These are phyloP conservation scores for Claviceps spartinae DNA, from an alignment of 2,329 filamentous ascomycete genomes.

Conservation along the genomic window DNA sequence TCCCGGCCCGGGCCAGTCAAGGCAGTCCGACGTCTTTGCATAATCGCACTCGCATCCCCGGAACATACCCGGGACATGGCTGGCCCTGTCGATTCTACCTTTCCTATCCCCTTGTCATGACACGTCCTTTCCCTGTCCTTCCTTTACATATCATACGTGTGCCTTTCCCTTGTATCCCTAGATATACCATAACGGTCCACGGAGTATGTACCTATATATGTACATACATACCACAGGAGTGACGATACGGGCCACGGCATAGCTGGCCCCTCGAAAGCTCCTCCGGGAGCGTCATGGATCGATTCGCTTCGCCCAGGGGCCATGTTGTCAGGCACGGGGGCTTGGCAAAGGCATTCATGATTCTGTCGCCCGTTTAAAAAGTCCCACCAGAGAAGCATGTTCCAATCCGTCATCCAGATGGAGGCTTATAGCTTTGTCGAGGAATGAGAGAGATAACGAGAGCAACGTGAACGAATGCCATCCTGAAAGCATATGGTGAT, in stretches of 20 bases:
- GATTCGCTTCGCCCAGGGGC: neutral
- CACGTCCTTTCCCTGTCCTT: neutral
- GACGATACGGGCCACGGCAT: neutral
- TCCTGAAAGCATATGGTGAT: too few relatives aligned
- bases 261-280: neutral
- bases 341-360: neutral
- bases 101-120: neutral
- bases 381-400: neutral
- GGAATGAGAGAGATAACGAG: too few relatives aligned
- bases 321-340: neutral
- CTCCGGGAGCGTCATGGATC: neutral
- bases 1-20: neutral
- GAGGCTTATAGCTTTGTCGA: neutral
- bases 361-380: too few relatives aligned
- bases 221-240: neutral
- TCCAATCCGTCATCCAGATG: neutral
- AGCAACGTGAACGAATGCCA: too few relatives aligned
- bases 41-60: slow-evolving; percentile 1
- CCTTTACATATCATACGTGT: too few relatives aligned
- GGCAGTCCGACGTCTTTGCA: neutral
- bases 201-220: too few relatives aligned
- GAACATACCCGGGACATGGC: slow-evolving; percentile 1
- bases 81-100: neutral
- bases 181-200: too few relatives aligned
- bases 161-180: too few relatives aligned